Evolutionary conservation across 139 green algal species (phyloP).

Genomic region (Chlorella sp.): DNA sequence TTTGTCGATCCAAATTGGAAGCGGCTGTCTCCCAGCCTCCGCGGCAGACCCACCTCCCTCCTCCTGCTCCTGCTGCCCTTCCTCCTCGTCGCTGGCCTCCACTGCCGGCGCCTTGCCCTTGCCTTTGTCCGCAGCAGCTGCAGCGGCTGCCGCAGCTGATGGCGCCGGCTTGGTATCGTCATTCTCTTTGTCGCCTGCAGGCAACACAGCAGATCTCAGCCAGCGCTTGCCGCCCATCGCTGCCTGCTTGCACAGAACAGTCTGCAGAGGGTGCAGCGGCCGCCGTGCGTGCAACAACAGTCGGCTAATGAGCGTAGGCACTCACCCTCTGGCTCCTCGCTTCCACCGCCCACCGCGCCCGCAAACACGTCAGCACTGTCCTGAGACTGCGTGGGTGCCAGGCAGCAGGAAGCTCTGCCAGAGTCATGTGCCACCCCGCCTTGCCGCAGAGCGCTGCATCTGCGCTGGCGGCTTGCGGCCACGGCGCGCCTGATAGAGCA

Average conservation of each 20-base stretch:
- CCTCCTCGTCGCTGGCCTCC: slow-evolving; percentile 4
- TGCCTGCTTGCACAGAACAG: too few species aligned
- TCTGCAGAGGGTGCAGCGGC: too few species aligned
- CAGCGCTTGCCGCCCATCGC: too few species aligned
- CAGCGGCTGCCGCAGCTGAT: slow-evolving; percentile 5
- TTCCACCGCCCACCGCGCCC: background rate
- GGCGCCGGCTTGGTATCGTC: background rate
- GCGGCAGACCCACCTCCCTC: slow-evolving; percentile 32
- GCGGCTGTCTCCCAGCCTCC: too few species aligned
- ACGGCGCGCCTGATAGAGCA: slow-evolving; percentile 72
- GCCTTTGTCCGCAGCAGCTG: slow-evolving; percentile 18
- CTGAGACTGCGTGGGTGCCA: slow-evolving; percentile 37
- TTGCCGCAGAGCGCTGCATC: too few species aligned
- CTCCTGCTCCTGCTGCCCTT: slow-evolving; percentile 31
- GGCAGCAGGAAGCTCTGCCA: too few species aligned
- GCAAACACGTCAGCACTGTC: slow-evolving; percentile 66
- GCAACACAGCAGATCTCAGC: too few species aligned
- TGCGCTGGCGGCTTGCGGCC: too few species aligned
- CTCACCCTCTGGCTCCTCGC: background rate
- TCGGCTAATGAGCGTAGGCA: too few species aligned
- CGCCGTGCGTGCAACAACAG: too few species aligned
- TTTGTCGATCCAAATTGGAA: too few species aligned
- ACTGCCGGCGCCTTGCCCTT: slow-evolving; percentile 41
- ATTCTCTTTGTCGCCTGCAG: slow-evolving; percentile 35
- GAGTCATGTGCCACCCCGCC: too few species aligned